These are phyloP conservation scores for Bryopsis sp. DNA, from an alignment of 139 green algal species.

Conservation along the genomic window DNA sequence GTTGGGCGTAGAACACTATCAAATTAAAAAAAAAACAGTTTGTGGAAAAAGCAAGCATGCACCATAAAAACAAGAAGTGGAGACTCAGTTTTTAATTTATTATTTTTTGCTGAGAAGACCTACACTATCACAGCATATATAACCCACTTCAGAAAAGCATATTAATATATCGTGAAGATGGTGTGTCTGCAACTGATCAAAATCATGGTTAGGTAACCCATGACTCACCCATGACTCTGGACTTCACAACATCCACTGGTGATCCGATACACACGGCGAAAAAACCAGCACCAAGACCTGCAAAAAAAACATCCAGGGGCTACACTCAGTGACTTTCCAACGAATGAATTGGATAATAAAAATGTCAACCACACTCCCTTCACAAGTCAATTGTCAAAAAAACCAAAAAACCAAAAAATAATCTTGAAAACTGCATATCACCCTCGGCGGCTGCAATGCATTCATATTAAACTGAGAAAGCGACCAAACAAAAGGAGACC, in stretches of 20 bases:
- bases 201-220: too few species aligned
- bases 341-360: background rate
- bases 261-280: slow-evolving; percentile 89
- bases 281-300: slow-evolving; percentile 87
- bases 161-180: too few species aligned
- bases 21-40: too few species aligned
- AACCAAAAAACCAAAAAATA: slow-evolving; percentile 1
- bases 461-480: too few species aligned
- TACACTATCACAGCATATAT: too few species aligned
- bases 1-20: too few species aligned
- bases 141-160: too few species aligned
- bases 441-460: too few species aligned
- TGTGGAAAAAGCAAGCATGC: too few species aligned
- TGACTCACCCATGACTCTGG: slow-evolving; percentile 80
- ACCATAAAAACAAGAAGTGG: slow-evolving; percentile 6
- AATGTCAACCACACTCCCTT: background rate
- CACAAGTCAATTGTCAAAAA: background rate
- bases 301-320: background rate
- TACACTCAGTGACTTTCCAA: background rate
- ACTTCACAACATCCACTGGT: slow-evolving; percentile 97
- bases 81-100: too few species aligned
- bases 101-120: too few species aligned
- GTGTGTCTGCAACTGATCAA: too few species aligned
- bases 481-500: background rate
- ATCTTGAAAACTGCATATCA: slow-evolving; percentile 3